Percentiles rank a stretch among this genome's conserved stretches.
These are phyloP conservation scores for Globisporangium viniferum DNA, from an alignment of 352 stramenopile species.

Conservation along the genomic window DNA sequence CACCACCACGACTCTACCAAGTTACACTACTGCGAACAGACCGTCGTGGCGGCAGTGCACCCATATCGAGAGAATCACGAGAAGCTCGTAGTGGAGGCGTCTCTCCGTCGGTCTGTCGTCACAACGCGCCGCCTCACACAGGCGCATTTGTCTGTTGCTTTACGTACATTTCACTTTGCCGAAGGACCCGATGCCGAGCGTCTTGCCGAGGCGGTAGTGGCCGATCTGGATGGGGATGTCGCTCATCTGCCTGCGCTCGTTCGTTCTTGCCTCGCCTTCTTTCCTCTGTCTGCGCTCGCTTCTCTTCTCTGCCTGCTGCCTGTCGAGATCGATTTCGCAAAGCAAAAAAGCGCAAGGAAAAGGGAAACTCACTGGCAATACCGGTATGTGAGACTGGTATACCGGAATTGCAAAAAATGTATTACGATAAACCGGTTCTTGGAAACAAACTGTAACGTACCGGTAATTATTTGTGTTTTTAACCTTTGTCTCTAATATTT, in stretches of 20 bases:
- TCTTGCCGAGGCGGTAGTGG: conserved; percentile 98
- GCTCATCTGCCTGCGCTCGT: conserved; percentile 37
- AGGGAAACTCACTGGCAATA: neutral
- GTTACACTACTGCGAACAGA: neutral
- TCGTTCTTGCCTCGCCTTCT: neutral
- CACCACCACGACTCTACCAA: neutral
- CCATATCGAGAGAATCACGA: neutral
- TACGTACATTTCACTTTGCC: conserved; percentile 97
- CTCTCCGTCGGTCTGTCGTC: neutral
- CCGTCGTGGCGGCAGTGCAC: neutral
- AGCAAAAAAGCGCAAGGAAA: neutral
- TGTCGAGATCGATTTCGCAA: neutral
- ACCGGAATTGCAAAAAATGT: neutral
- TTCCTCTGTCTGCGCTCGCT: neutral
- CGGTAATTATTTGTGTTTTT: too few relatives aligned
- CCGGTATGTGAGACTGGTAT: neutral
- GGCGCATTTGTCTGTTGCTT: neutral
- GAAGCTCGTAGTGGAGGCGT: neutral
- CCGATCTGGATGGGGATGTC: conserved; percentile 94
- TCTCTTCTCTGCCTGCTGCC: neutral
- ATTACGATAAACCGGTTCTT: too few relatives aligned
- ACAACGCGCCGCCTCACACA: neutral
- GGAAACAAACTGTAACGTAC: too few relatives aligned
- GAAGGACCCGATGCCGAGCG: conserved; percentile 99
- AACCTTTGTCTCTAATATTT: too few relatives aligned